Evolutionary conservation across 192 early-diverging fungal species (phyloP).

Genomic region (Rhizophagus prolifer): DNA sequence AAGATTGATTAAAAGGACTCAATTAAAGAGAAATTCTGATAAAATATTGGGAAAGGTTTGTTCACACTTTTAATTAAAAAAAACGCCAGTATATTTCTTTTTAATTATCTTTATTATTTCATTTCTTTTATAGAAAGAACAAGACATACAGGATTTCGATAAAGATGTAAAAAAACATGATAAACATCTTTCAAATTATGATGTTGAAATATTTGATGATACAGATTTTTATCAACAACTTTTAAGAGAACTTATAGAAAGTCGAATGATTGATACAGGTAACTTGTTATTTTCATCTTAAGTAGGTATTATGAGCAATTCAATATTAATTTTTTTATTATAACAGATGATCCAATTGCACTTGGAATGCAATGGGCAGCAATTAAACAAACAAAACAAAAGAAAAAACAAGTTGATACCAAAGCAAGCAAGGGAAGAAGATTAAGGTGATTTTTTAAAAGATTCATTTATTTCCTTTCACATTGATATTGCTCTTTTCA

Average conservation of each 20-base stretch:
- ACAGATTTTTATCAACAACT: slow-evolving; percentile 94
- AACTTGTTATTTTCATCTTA: background rate
- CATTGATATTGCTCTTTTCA: background rate
- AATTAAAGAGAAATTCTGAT: slow-evolving; percentile 76
- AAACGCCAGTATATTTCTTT: background rate
- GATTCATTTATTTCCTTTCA: no score
- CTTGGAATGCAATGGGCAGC: slow-evolving; percentile 84
- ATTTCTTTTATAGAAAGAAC: slow-evolving; percentile 33
- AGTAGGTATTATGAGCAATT: no score
- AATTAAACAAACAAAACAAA: slow-evolving; percentile 69
- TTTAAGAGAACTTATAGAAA: slow-evolving; percentile 93
- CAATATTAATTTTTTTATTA: no score
- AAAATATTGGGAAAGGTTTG: slow-evolving; percentile 50
- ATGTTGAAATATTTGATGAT: slow-evolving; percentile 93
- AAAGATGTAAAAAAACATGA: slow-evolving; percentile 51
- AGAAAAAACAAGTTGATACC: slow-evolving; percentile 79
- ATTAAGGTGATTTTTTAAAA: slow-evolving; percentile 53
- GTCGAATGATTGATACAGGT: slow-evolving; percentile 79
- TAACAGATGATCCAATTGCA: slow-evolving; percentile 86
- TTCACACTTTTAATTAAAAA: background rate
- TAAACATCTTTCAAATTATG: slow-evolving; percentile 67
- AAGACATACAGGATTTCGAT: slow-evolving; percentile 31
- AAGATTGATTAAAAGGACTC: slow-evolving; percentile 83
- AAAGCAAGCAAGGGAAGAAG: slow-evolving; percentile 91
- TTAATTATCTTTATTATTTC: background rate